These are phyloP conservation scores for Chamaecyparis obtusa DNA, from an alignment of 75 land plant species.

Conservation along the genomic window DNA sequence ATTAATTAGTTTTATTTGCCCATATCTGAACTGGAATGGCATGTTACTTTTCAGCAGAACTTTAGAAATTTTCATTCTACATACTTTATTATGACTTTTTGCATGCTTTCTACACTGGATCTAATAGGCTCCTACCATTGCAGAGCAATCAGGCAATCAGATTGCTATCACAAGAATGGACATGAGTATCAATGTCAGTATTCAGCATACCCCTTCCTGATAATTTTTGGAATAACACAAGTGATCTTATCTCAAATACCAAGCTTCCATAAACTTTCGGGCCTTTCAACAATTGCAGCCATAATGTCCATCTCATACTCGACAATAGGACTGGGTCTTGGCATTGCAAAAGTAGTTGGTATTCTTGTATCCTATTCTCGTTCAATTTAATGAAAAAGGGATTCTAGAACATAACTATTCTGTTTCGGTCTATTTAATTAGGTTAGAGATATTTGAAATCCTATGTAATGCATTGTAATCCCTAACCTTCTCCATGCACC, in stretches of 20 bases:
- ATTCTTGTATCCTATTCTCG: conserved; percentile 6
- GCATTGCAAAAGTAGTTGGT: conserved; percentile 61
- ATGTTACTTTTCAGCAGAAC: background rate
- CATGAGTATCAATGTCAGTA: conserved; percentile 49
- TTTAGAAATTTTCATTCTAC: background rate
- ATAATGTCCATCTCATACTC: conserved; percentile 88
- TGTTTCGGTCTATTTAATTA: background rate
- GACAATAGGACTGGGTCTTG: conserved; percentile 72
- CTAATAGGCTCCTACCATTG: background rate
- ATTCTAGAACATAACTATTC: background rate
- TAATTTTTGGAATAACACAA: conserved; percentile 69
- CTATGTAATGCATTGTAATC: background rate
- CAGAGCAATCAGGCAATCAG: conserved; percentile 73
- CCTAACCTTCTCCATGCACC: background rate
- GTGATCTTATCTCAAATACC: conserved; percentile 79
- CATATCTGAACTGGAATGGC: background rate
- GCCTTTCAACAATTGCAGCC: conserved; percentile 82
- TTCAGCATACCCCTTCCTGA: conserved; percentile 49
- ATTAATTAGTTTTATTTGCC: background rate
- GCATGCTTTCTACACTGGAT: background rate
- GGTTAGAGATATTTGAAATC: background rate
- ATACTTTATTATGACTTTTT: background rate
- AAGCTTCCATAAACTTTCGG: conserved; percentile 61
- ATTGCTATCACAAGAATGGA: conserved; percentile 74
- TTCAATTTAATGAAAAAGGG: background rate